phyloP scores from a whole-genome alignment of 2,329 filamentous ascomycete genomes.

The Domatiomyces catenatus region DNA sequence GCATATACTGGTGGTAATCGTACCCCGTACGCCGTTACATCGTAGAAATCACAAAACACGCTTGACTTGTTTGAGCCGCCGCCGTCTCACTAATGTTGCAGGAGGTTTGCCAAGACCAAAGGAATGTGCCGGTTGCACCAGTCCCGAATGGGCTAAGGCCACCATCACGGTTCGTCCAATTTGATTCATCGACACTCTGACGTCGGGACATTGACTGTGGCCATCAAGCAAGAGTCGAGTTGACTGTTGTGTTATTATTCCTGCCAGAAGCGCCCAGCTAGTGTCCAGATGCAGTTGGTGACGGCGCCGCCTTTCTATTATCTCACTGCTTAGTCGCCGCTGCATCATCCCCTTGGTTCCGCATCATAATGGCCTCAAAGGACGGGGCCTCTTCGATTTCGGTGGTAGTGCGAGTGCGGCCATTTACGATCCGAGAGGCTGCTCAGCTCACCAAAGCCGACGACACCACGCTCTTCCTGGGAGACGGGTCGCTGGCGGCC shows the following conservation, averaged over 20 bases:
- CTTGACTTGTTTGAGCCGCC: no score
- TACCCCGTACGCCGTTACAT: no score
- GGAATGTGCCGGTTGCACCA: neutral
- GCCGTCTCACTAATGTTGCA: no score
- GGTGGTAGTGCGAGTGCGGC: conserved; percentile 45
- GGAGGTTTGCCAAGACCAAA: neutral
- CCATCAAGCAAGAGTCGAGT: neutral
- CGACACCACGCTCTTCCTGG: conserved; percentile 82
- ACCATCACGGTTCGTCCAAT: neutral
- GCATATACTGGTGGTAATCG: no score
- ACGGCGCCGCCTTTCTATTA: neutral
- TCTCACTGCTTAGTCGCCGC: neutral
- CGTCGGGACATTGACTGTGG: neutral
- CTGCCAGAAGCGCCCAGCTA: neutral
- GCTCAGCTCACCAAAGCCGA: conserved; percentile 67
- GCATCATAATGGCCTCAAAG: conserved; percentile 24
- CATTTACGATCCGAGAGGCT: conserved; percentile 75
- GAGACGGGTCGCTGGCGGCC: conserved; percentile 85
- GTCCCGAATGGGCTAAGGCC: neutral
- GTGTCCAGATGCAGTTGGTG: neutral
- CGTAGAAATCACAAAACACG: no score
- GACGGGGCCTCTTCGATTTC: conserved; percentile 36
- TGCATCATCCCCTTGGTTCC: no score
- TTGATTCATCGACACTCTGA: neutral
- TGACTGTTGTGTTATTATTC: neutral